phyloP scores from a whole-genome alignment of 495 filamentous ascomycete genomes.

The Xylaria sp. region DNA sequence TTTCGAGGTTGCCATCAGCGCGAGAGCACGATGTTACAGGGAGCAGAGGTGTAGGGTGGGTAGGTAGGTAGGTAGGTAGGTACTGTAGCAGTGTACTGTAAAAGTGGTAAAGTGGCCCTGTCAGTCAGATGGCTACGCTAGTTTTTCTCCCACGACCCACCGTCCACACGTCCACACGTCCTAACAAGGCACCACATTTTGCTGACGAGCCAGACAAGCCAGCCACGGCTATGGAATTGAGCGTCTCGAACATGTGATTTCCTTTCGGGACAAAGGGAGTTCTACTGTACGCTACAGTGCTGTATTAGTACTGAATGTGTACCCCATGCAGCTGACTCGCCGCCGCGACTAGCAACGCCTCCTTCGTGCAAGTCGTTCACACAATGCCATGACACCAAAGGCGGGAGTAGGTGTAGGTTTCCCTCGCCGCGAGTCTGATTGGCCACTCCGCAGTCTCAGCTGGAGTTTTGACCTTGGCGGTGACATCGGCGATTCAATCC shows the following conservation, averaged over 20 bases:
- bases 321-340: constrained; percentile 35
- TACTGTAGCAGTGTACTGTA: too few species aligned
- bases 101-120: too few species aligned
- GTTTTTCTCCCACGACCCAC: not conserved
- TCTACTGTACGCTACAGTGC: not conserved
- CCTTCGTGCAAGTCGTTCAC: constrained; percentile 24
- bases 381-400: constrained; percentile 22
- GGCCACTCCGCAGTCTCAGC: constrained; percentile 41
- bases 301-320: not conserved
- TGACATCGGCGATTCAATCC: constrained; percentile 27
- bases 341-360: constrained; percentile 27
- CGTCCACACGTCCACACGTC: not conserved
- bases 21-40: constrained; percentile 11
- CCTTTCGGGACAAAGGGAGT: constrained; percentile 8
- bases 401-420: constrained; percentile 28
- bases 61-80: too few species aligned
- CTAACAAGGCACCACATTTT: constrained; percentile 12
- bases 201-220: constrained; percentile 15
- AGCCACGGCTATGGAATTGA: too few species aligned
- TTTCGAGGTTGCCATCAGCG: not conserved
- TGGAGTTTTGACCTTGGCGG: constrained; percentile 26
- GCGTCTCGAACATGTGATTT: constrained; percentile 23
- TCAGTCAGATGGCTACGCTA: constrained; percentile 10
- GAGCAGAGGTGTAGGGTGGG: not conserved
- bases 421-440: constrained; percentile 30